Conservation (phyloP, 257 asterid species). For the Paulownia fortunei region DNA sequence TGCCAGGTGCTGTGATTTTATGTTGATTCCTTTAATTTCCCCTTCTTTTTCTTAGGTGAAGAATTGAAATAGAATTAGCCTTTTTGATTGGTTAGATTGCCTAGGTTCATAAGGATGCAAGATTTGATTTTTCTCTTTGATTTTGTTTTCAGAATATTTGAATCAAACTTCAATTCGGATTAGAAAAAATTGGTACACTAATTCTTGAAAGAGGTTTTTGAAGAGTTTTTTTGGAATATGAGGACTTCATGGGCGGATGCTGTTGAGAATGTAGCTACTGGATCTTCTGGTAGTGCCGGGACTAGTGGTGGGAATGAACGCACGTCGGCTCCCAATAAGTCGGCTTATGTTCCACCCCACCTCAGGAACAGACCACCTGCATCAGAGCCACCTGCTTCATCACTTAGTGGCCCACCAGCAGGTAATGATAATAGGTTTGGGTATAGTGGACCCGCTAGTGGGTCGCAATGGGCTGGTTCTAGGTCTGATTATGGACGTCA, state of each 20-base stretch:
- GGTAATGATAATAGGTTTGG: constrained; percentile 62
- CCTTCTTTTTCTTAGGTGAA: background rate
- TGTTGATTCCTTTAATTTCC: background rate
- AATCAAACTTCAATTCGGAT: constrained; percentile 16
- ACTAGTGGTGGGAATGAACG: constrained; percentile 44
- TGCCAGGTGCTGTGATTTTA: constrained; percentile 13
- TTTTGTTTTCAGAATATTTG: constrained; percentile 14
- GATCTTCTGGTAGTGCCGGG: constrained; percentile 50
- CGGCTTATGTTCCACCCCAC: constrained; percentile 83
- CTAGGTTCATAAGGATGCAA: constrained; percentile 8
- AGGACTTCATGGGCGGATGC: constrained; percentile 88
- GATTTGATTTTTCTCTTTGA: constrained; percentile 22
- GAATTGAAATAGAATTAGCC: constrained; percentile 20
- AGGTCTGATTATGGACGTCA: constrained; percentile 63
- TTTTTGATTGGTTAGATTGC: too few species aligned
- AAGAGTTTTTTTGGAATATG: constrained; percentile 39
- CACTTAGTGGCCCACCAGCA: constrained; percentile 57
- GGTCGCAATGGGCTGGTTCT: constrained; percentile 62
- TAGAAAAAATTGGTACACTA: constrained; percentile 1
- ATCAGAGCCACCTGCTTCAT: constrained; percentile 58
- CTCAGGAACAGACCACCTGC: constrained; percentile 67
- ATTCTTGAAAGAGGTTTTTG: background rate
- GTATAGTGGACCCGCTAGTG: constrained; percentile 52
- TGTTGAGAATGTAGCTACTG: constrained; percentile 58
- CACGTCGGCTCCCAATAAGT: constrained; percentile 51